Evolutionary conservation across 805 yeast species (phyloP).

Genomic region (Saccharomycopsis malanga): DNA sequence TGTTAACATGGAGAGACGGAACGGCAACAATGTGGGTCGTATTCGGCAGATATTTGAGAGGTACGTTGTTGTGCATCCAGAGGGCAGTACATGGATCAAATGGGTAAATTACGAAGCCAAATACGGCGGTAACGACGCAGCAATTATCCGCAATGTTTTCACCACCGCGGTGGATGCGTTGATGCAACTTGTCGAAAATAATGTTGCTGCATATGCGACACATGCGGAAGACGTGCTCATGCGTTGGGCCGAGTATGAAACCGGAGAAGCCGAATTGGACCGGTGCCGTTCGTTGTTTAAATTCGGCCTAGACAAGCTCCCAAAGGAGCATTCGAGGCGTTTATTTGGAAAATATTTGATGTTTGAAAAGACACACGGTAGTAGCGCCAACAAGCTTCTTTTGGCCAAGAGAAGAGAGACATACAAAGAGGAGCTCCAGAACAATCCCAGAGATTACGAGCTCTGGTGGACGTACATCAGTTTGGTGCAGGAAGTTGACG

Average conservation of each 20-base stretch:
- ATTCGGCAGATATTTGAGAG: conserved; percentile 53
- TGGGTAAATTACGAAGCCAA: conserved; percentile 71
- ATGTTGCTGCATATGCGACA: conserved; percentile 28
- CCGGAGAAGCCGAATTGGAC: conserved; percentile 49
- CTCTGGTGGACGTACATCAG: conserved; percentile 76
- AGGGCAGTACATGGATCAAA: conserved; percentile 54
- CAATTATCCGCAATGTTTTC: conserved; percentile 57
- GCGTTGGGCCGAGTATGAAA: conserved; percentile 70
- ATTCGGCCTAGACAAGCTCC: conserved; percentile 42
- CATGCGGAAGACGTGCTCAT: conserved; percentile 24
- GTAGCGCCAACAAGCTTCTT: conserved; percentile 45
- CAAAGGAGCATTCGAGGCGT: conserved; percentile 30
- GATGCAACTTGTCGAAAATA: conserved; percentile 27
- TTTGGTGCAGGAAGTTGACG: conserved; percentile 36
- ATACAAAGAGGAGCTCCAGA: conserved; percentile 43
- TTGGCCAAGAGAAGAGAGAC: conserved; percentile 45
- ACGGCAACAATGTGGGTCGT: conserved; percentile 34
- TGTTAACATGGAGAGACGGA: conserved; percentile 46
- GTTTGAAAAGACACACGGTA: conserved; percentile 63
- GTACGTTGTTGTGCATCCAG: conserved; percentile 48
- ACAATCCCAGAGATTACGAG: conserved; percentile 55
- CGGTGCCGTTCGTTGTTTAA: conserved; percentile 54
- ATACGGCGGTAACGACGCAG: conserved; percentile 39
- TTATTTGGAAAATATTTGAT: conserved; percentile 40
- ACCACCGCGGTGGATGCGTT: conserved; percentile 58